Evolutionary conservation across 192 early-diverging fungal species (phyloP).

Genomic region (Gaertneriomyces semiglobifer): DNA sequence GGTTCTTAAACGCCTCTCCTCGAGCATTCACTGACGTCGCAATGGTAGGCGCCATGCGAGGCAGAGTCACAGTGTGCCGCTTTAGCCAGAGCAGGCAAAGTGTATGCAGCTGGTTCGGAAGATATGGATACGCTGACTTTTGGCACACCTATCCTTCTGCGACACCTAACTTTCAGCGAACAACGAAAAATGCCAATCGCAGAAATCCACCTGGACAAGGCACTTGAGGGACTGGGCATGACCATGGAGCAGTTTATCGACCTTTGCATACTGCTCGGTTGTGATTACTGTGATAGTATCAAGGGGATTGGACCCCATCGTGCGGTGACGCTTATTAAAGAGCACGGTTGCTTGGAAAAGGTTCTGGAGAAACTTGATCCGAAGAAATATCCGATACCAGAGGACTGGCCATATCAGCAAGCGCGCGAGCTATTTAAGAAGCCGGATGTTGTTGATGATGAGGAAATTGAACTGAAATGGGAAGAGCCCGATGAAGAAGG

Average conservation of each 20-base stretch:
- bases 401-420: conserved; percentile 84
- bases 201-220: conserved; percentile 80
- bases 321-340: conserved; percentile 78
- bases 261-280: conserved; percentile 93
- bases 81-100: conserved; percentile 79
- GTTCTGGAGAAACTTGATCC: conserved; percentile 68
- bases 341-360: conserved; percentile 78
- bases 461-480: conserved; percentile 58
- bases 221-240: conserved; percentile 74
- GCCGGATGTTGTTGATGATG: conserved; percentile 74
- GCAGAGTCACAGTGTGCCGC: conserved; percentile 98
- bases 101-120: conserved; percentile 93
- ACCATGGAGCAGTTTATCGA: conserved; percentile 89
- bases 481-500: conserved; percentile 61
- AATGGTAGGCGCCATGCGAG: conserved; percentile 88
- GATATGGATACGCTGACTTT: conserved; percentile 99
- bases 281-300: conserved; percentile 96
- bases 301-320: conserved; percentile 86
- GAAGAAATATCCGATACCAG: conserved; percentile 80
- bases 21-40: conserved; percentile 30
- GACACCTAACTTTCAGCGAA: conserved; percentile 91
- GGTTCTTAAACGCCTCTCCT: background rate
- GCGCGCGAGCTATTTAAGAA: conserved; percentile 84
- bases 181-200: conserved; percentile 85
- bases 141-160: conserved; percentile 79